Percentiles rank a stretch among this genome's conserved stretches.
These are phyloP conservation scores for Somion occarium DNA, from an alignment of 1,284 basidiomycete genomes.

Conservation along the genomic window DNA sequence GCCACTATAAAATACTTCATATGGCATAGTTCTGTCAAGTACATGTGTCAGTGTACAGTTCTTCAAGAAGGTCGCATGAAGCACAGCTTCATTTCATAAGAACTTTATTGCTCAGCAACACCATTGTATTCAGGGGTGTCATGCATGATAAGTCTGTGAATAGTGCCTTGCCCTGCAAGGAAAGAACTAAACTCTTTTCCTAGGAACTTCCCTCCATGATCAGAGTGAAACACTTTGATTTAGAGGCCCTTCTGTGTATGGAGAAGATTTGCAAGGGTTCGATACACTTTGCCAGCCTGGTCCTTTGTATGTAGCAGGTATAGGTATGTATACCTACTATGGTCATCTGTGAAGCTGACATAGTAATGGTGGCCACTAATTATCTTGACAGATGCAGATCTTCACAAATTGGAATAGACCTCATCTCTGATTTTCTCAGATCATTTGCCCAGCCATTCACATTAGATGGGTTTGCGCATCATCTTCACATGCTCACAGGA, in stretches of 20 bases:
- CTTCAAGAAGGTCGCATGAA: constrained; percentile 16
- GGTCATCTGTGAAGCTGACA: constrained; percentile 22
- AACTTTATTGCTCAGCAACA: constrained; percentile 22
- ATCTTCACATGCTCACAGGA: constrained; percentile 21
- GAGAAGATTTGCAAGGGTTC: constrained; percentile 18
- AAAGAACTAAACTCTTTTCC: constrained; percentile 3
- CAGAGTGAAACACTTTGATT: constrained; percentile 32
- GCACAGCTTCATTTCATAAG: constrained; percentile 10
- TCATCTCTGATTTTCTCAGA: constrained; percentile 18
- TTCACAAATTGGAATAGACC: constrained; percentile 23
- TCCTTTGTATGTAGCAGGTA: constrained; percentile 18
- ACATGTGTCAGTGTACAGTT: constrained; percentile 26
- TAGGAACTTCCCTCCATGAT: constrained; percentile 19
- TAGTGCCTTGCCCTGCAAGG: constrained; percentile 2
- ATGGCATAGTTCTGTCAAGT: constrained; percentile 21
- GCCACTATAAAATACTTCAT: constrained; percentile 17
- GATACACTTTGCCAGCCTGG: constrained; percentile 20
- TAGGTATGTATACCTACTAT: constrained; percentile 10
- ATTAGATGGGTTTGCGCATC: constrained; percentile 16
- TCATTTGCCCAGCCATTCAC: constrained; percentile 11
- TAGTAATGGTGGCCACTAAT: constrained; percentile 19
- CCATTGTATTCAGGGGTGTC: constrained; percentile 28
- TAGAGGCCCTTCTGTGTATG: constrained; percentile 13
- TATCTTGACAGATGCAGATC: constrained; percentile 15
- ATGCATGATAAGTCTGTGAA: constrained; percentile 10